phyloP scores from a whole-genome alignment of 805 yeast species.

The Sugiyamaella boreocaroliniensis region DNA sequence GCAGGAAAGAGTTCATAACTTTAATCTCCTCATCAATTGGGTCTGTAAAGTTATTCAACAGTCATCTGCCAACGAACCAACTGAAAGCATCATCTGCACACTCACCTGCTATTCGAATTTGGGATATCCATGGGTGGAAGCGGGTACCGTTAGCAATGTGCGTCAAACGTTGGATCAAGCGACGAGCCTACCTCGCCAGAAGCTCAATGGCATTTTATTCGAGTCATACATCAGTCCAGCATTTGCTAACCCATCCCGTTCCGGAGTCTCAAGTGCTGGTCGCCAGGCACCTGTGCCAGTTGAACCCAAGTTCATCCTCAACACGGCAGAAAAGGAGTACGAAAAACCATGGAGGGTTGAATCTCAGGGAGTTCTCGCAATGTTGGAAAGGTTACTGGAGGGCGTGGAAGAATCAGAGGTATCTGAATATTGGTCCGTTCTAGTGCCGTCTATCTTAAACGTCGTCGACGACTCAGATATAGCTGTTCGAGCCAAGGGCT shows the following conservation, averaged over 20 bases:
- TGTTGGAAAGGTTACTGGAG: neutral
- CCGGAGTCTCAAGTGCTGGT: slow-evolving; percentile 2
- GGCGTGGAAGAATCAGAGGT: neutral
- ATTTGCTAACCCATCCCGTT: slow-evolving; percentile 2
- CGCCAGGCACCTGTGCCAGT: neutral
- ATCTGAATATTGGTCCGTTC: slow-evolving; percentile 25
- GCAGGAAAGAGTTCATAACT: neutral
- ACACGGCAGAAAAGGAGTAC: slow-evolving; percentile 1
- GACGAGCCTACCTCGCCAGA: neutral
- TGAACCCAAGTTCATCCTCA: neutral
- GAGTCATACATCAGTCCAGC: slow-evolving; percentile 2
- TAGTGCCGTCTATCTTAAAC: slow-evolving; percentile 28
- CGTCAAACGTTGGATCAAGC: neutral
- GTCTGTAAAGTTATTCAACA: neutral
- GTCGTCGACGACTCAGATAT: slow-evolving; percentile 26
- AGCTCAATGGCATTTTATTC: neutral
- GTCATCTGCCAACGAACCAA: neutral
- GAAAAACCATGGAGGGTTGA: slow-evolving; percentile 10
- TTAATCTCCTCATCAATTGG: neutral
- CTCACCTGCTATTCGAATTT: neutral
- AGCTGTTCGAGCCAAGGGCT: slow-evolving; percentile 22
- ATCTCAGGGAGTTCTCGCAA: slow-evolving; percentile 1
- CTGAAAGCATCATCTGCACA: neutral
- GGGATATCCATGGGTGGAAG: slow-evolving; percentile 6
- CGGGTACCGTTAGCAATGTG: neutral